Base-by-base conservation (phyloP, 139 green algal species). In the Tetratostichococcus sp. region DNA sequence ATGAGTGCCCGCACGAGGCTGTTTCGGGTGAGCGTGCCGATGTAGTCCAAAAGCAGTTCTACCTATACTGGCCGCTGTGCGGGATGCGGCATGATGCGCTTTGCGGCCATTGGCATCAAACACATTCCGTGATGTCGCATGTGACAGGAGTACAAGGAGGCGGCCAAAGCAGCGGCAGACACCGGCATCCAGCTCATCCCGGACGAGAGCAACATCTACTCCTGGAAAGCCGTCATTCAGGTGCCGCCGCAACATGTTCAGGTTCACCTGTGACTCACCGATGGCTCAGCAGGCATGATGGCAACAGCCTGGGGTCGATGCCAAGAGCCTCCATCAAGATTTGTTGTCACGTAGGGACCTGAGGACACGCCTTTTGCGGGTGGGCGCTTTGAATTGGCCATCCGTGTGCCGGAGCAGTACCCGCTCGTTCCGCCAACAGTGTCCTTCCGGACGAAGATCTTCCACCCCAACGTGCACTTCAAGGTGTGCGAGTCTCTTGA, bases 391-490 rank as follows among this genome's bases (percentile, higher is more conserved):
- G 80, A 92, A 70, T 80, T 98, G 14, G 68, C 66, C 0, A 86
- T 98, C 6, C 87, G 77, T 1, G 89, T 98, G 6, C 94, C 94
- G 4, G 86, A 96, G 72, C 83, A 95, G 71, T 98, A 98, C 77
- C 94, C 94, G 0, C 78, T 98, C 28, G 85, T 91, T 28, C 87
- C 93, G 0, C 77, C 85, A 16, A 66, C 35, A 22, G 67, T 84
- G 57, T 79, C 79, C 25, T 98, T 88, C 84, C 72, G 75, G 21
- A 98, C 94, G 31, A 89, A 89, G 6, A 94, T 98, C 35, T 98
- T 98, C 84, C 94, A 98, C 67, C 94, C 94, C 17, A 98, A 98
- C 76, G 84, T 98, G 0, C 93, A 97, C 74, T 97, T 94, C 71
- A 95, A 95, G 87, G 90, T 93, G n/a, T n/a, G n/a, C n/a, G n/a